Base-by-base conservation (phyloP, 2,329 filamentous ascomycete species). In the Myriosclerotinia scirpicola region DNA sequence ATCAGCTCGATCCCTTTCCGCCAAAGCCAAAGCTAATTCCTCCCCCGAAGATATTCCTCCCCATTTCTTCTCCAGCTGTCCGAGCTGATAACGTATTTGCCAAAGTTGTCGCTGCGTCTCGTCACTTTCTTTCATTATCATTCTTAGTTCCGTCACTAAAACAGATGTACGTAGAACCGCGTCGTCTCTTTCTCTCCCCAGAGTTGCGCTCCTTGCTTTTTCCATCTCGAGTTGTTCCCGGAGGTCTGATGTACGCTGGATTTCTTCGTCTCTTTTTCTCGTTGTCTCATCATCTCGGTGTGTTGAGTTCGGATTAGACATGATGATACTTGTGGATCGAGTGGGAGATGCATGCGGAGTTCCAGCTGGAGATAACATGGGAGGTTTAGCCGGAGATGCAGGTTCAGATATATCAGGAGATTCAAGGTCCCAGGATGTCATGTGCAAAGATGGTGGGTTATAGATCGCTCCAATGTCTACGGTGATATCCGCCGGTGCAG, bases 191-290 rank as follows among this genome's bases (percentile, higher is more conserved):
- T 60, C 44, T 20, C 38, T 38, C 34, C 50, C 15, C 15, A 50
- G 3, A 3, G 5, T 38, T 2, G 34, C 34, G n/a, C 30, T 60
- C 50, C 44, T 60, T 11, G 30, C 30, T 15, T 17, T 50, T 22
- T 50, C 58, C 58, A 60, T 60, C 44, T 50, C 34, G 20, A 60
- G 58, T 60, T 60, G 44, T 22, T 60, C 58, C 2, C 46, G 30
- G 5, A 60, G 44, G 15, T 60, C 46, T 17, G 58, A 60, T 36
- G 26, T 26, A 3, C 58, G 44, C 38, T 36, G 30, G 11, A 44
- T 50, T 22, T 44, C 58, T 17, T 50, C n/a, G 8, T 50, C 20
- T 50, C 20, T 50, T 50, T 50, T 20, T 50, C 11, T 60, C 8
- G 20, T 8, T n/a, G 7, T n/a, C n/a, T 60, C 44, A 2, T 50